Conservation (phyloP, 345 rosid species). For the Mercurialis annua region DNA sequence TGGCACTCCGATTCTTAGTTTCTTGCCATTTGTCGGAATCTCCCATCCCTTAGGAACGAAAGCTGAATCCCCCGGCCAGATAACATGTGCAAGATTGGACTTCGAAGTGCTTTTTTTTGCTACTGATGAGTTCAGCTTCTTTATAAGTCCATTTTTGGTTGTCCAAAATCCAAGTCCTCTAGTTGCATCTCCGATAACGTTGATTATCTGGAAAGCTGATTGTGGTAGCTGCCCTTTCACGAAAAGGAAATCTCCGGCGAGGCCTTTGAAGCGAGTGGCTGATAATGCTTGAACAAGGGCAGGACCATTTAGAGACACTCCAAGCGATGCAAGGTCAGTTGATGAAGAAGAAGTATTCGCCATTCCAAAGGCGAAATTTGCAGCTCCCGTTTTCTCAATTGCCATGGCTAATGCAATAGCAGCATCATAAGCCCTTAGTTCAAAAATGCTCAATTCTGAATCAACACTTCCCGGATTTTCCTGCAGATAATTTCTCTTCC, state of each 20-base stretch:
- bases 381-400: slow-evolving; percentile 21
- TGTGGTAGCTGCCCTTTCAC: slow-evolving; percentile 32
- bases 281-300: slow-evolving; percentile 17
- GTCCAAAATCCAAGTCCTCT: slow-evolving; percentile 41
- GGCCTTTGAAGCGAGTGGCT: slow-evolving; percentile 29
- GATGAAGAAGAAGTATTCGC: neutral
- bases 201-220: slow-evolving; percentile 32
- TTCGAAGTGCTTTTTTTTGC: neutral
- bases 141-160: slow-evolving; percentile 6
- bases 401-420: slow-evolving; percentile 39
- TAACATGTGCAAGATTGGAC: slow-evolving; percentile 11
- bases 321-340: slow-evolving; percentile 18
- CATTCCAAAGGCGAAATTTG: slow-evolving; percentile 9
- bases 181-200: slow-evolving; percentile 28
- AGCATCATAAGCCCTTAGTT: slow-evolving; percentile 47
- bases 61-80: slow-evolving; percentile 49
- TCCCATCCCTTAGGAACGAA: slow-evolving; percentile 36
- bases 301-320: slow-evolving; percentile 27
- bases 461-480: slow-evolving; percentile 15
- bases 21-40: slow-evolving; percentile 33
- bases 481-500: slow-evolving; percentile 26
- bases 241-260: slow-evolving; percentile 32
- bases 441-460: slow-evolving; percentile 19
- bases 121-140: neutral
- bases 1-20: slow-evolving; percentile 43